Base-by-base conservation (phyloP, 331 rosid species). In the Spiraea crenata region DNA sequence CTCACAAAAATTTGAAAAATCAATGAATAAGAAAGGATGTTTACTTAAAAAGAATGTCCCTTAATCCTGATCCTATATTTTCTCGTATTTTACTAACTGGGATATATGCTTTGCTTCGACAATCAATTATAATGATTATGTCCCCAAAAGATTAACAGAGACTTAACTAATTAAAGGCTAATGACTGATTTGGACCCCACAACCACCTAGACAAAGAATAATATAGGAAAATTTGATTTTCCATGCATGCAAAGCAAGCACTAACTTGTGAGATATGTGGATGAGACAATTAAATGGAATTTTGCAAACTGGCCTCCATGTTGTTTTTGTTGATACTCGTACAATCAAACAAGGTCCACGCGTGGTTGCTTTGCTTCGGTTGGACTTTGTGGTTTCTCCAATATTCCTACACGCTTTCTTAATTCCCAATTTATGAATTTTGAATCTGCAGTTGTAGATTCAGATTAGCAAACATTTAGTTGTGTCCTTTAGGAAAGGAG, bases 271-370 rank as follows among this genome's bases (percentile, higher is more conserved):
- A 19, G 31, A 25, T 25, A 25, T 25, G 47, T 67, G 58, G 44
- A 35, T 10, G 3, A n/a, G 60, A 66, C 3, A 56, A 25, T 25
- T 40, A n/a, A 35, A 66, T 31, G 40, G 65, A 76, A 10, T 71
- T 63, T 48, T 78, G 71, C 82, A 76, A 81, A 79, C 86, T 92
- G 90, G 88, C 82, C 60, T 82, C 90, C 93, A 82, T 82, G 75
- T 68, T 60, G 54, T 61, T 69, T 69, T 63, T 15, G 9, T 67
- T 40, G 51, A 25, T 25, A 25, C 31, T 25, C 41, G 41, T 47
- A 62, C 52, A 14, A 66, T 31, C n/a, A 39, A 78, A 35, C 44
- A 57, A 77, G 88, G 92, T 86, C 88, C 92, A 91, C 97, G 74
- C 97, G 95, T 87, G 79, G 65, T 85, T 86, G 89, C 86, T 82